Conservation (phyloP, 768 basidiomycete species). For the Fibroporia radiculosa region DNA sequence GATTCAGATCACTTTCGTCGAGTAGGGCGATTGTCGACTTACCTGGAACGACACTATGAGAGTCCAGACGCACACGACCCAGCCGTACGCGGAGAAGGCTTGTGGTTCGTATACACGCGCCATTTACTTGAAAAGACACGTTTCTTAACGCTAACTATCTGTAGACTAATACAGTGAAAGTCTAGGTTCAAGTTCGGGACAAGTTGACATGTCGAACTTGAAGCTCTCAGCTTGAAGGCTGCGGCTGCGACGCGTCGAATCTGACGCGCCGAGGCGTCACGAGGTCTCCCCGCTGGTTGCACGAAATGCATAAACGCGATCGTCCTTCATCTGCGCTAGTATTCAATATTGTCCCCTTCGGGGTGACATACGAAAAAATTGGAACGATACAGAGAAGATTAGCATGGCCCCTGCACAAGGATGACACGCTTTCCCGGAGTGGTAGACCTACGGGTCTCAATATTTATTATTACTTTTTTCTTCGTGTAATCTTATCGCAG, state of each 20-base stretch:
- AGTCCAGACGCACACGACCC: conserved; percentile 61
- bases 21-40: conserved; percentile 2
- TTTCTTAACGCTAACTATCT: too few species aligned
- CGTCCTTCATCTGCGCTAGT: not conserved
- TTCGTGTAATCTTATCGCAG: too few species aligned
- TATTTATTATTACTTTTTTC: too few species aligned
- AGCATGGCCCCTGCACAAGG: conserved; percentile 99
- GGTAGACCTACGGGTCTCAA: conserved; percentile 49
- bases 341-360: conserved; percentile 58
- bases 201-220: too few species aligned
- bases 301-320: conserved; percentile 1
- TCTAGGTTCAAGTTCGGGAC: not conserved
- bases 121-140: not conserved
- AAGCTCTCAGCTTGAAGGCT: not conserved
- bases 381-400: conserved; percentile 99
- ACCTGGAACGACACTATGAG: conserved; percentile 52
- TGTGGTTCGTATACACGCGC: conserved; percentile 11
- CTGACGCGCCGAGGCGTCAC: too few species aligned
- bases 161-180: too few species aligned
- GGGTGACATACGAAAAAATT: conserved; percentile 97
- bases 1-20: not conserved
- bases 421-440: conserved; percentile 99
- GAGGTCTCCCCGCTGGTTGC: conserved; percentile 2
- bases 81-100: conserved; percentile 54
- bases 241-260: not conserved